phyloP scores from a whole-genome alignment of 139 green algal species.

The Chlamydomonas schloesseri region DNA sequence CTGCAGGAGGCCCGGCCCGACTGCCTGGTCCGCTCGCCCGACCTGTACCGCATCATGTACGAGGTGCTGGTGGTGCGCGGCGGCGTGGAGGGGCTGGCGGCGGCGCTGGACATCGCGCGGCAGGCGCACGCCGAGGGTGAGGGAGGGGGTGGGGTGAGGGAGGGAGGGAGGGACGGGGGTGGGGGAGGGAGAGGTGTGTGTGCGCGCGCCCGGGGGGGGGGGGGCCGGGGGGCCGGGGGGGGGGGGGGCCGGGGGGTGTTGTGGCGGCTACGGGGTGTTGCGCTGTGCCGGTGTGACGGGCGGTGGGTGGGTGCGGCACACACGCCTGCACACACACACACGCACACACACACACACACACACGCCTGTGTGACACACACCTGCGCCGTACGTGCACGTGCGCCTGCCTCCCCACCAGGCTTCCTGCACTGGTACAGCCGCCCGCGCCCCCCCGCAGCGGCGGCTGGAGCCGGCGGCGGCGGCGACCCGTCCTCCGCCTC shows the following conservation, averaged over 20 bases:
- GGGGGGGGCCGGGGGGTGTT: too few species aligned
- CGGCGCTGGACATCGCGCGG: constrained; percentile 15
- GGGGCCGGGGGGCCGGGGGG: too few species aligned
- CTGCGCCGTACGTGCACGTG: too few species aligned
- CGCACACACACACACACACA: too few species aligned
- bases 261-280: too few species aligned
- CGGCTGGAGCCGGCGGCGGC: not conserved
- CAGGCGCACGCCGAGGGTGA: constrained; percentile 36
- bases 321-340: too few species aligned
- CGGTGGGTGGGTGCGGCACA: too few species aligned
- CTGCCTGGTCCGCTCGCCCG: not conserved
- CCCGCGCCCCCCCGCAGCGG: not conserved
- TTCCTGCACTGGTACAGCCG: constrained; percentile 28
- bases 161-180: not conserved
- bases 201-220: too few species aligned
- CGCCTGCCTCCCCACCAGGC: not conserved
- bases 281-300: too few species aligned
- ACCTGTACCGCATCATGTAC: constrained; percentile 40
- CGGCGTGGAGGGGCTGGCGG: constrained; percentile 28
- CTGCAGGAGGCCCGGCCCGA: constrained; percentile 5
- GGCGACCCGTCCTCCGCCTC: too few species aligned
- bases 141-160: not conserved
- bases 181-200: not conserved
- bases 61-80: constrained; percentile 51
- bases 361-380: too few species aligned